Percentiles rank a stretch among this genome's conserved stretches.
Evolutionary conservation across 2,329 filamentous ascomycete species (phyloP).

Genomic region (Neoascochyta sp.): DNA sequence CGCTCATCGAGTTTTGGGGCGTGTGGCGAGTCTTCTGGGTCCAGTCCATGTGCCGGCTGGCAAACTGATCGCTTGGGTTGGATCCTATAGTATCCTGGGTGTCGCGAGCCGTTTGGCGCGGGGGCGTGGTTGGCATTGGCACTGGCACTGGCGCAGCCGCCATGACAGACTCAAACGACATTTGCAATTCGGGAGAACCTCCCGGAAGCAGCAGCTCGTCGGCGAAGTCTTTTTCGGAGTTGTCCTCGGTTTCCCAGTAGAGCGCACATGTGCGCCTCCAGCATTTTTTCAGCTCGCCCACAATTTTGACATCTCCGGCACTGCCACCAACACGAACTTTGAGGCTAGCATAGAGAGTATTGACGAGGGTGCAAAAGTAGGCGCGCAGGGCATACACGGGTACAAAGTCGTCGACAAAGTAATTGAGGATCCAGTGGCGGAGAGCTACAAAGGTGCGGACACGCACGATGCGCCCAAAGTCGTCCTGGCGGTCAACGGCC

Average conservation of each 20-base stretch:
- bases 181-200: constrained; percentile 54
- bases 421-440: constrained; percentile 96
- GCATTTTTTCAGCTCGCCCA: constrained; percentile 92
- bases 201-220: constrained; percentile 71
- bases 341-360: constrained; percentile 56
- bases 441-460: constrained; percentile 94
- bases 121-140: constrained; percentile 20
- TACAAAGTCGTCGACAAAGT: constrained; percentile 93
- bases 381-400: constrained; percentile 68
- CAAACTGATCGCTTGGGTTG: constrained; percentile 39
- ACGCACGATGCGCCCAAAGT: constrained; percentile 87
- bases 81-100: constrained; percentile 35
- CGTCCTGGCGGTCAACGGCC: constrained; percentile 76
- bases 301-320: constrained; percentile 72
- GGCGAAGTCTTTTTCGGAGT: constrained; percentile 55
- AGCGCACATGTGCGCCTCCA: constrained; percentile 88
- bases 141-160: constrained; percentile 15
- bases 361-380: constrained; percentile 77
- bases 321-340: constrained; percentile 51
- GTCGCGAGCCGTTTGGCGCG: constrained; percentile 21
- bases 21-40: constrained; percentile 34
- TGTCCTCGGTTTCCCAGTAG: constrained; percentile 78
- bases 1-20: constrained; percentile 37
- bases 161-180: constrained; percentile 23
- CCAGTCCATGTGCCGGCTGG: constrained; percentile 39